Conservation (phyloP, 345 rosid species). For the Nasturtium officinale region DNA sequence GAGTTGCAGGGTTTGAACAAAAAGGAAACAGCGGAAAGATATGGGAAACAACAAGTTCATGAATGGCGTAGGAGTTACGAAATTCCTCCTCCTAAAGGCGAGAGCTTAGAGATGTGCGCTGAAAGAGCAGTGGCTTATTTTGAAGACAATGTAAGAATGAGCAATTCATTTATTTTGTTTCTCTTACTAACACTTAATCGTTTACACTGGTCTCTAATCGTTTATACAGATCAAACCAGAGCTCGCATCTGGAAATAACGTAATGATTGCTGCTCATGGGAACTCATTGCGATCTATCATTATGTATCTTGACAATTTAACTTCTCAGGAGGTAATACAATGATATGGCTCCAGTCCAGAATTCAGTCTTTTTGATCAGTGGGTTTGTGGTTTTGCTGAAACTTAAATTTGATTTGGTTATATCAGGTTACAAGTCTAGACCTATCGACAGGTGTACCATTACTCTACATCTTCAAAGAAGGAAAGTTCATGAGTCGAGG, state of each 20-base stretch:
- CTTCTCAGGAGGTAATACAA: conserved; percentile 71
- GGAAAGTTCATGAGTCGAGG: conserved; percentile 89
- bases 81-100: conserved; percentile 95
- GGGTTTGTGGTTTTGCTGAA: background rate
- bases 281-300: conserved; percentile 93
- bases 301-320: conserved; percentile 94
- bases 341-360: background rate
- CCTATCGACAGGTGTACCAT: conserved; percentile 88
- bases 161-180: background rate
- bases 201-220: background rate
- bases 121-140: conserved; percentile 71
- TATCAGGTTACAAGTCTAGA: conserved; percentile 71
- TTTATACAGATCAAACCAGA: conserved; percentile 79
- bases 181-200: background rate
- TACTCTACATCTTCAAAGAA: conserved; percentile 91
- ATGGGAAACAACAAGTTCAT: conserved; percentile 87
- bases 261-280: conserved; percentile 97
- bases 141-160: conserved; percentile 45
- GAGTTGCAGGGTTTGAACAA: conserved; percentile 96
- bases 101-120: conserved; percentile 99
- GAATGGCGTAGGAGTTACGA: conserved; percentile 98
- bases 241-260: conserved; percentile 80
- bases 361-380: background rate
- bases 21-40: conserved; percentile 92
- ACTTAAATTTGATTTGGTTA: background rate